phyloP scores from a whole-genome alignment of 1,284 basidiomycete species.

The Malassezia sympodialis region DNA sequence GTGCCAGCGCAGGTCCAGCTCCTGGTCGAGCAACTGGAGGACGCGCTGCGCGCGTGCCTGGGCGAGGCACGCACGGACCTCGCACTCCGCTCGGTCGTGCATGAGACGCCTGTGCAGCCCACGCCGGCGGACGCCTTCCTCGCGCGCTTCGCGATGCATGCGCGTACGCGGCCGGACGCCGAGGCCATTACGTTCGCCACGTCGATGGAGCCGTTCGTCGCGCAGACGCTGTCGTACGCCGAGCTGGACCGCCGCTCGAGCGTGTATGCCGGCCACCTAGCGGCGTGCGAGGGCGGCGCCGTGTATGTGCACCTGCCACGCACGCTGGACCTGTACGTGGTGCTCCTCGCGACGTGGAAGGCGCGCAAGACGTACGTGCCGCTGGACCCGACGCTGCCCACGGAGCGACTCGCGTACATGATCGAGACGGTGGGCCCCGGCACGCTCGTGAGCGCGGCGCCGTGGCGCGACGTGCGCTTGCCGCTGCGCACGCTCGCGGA shows the following conservation, averaged over 20 bases:
- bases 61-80: neutral
- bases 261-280: slow-evolving; percentile 22
- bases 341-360: slow-evolving; percentile 42
- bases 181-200: slow-evolving; percentile 27
- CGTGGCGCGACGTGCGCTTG: neutral
- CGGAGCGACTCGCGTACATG: slow-evolving; percentile 39
- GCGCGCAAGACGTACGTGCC: slow-evolving; percentile 39
- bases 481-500: slow-evolving; percentile 1
- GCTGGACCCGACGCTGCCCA: slow-evolving; percentile 36
- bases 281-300: slow-evolving; percentile 1
- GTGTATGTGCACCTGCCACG: slow-evolving; percentile 36
- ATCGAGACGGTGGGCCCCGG: slow-evolving; percentile 26
- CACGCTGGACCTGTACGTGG: slow-evolving; percentile 26
- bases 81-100: slow-evolving; percentile 8
- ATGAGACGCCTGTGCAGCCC: slow-evolving; percentile 4
- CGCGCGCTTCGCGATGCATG: slow-evolving; percentile 23
- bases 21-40: slow-evolving; percentile 28
- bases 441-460: slow-evolving; percentile 10
- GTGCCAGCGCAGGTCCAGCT: slow-evolving; percentile 23
- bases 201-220: slow-evolving; percentile 13
- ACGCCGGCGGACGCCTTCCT: slow-evolving; percentile 21
- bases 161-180: slow-evolving; percentile 16
- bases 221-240: slow-evolving; percentile 22
- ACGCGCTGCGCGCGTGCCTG: slow-evolving; percentile 3
- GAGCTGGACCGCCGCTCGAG: slow-evolving; percentile 29